These are phyloP conservation scores for Handroanthus guayacan DNA, from an alignment of 257 asterid genomes.

Conservation along the genomic window DNA sequence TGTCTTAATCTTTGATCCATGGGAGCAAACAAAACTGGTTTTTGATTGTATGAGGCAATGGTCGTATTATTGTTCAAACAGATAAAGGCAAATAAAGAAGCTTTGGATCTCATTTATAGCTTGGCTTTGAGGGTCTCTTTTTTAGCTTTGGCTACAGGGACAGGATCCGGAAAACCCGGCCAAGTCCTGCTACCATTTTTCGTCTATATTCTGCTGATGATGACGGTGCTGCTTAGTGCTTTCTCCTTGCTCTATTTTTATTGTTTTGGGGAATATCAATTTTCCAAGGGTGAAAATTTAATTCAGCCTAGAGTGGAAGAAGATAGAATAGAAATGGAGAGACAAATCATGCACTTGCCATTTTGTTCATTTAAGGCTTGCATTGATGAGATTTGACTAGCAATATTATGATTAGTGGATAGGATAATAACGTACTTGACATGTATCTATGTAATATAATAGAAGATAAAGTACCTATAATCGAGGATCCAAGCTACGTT, in stretches of 20 bases:
- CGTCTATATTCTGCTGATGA: conserved; percentile 33
- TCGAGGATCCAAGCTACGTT: too few relatives aligned
- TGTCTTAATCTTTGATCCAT: conserved; percentile 22
- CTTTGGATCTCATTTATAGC: conserved; percentile 31
- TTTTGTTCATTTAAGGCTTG: too few relatives aligned
- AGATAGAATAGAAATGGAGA: too few relatives aligned
- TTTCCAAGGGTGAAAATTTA: too few relatives aligned
- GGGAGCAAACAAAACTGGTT: conserved; percentile 30
- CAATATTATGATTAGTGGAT: too few relatives aligned
- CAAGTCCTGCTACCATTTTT: conserved; percentile 31
- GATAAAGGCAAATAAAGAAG: conserved; percentile 24
- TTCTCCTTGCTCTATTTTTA: neutral
- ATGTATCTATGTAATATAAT: too few relatives aligned
- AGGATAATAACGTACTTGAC: too few relatives aligned
- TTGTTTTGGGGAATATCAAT: neutral
- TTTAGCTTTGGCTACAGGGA: conserved; percentile 24
- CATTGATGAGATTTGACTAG: too few relatives aligned
- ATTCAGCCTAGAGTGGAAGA: too few relatives aligned
- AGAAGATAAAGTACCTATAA: too few relatives aligned
- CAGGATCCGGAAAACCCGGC: conserved; percentile 55
- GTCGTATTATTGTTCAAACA: conserved; percentile 15
- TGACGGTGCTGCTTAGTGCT: neutral
- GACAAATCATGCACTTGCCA: too few relatives aligned
- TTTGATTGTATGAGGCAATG: neutral
- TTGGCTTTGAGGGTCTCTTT: conserved; percentile 4